A percentile compares a stretch with the other conserved stretches of the same genome.
phyloP scores from a whole-genome alignment of 108 stramenopile species.

The Skeletonema costatum region DNA sequence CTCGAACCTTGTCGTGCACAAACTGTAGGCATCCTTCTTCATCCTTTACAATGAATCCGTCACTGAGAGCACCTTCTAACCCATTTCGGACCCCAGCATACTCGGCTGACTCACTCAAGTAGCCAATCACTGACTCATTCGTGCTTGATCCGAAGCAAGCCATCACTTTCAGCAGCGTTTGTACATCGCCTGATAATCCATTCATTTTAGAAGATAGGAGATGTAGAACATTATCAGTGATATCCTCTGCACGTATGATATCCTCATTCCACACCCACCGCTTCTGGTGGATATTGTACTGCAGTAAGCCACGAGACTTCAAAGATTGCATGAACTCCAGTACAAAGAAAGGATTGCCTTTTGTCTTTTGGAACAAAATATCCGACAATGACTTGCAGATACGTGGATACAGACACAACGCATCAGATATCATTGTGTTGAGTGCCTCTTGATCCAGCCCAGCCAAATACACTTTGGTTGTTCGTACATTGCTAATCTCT shows the following conservation, averaged over 20 bases:
- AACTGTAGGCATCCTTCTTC: not conserved
- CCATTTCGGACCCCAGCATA: constrained; percentile 1
- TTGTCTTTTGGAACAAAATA: constrained; percentile 30
- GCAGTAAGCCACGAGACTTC: constrained; percentile 6
- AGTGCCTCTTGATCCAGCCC: too few relatives aligned
- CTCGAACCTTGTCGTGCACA: too few relatives aligned
- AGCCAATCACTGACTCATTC: constrained; percentile 2
- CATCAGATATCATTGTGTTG: not conserved
- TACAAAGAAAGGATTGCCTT: constrained; percentile 34
- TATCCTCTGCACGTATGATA: too few relatives aligned
- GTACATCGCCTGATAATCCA: constrained; percentile 8
- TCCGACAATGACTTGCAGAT: constrained; percentile 21
- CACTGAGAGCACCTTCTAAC: constrained; percentile 12
- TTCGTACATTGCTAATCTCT: constrained; percentile 3
- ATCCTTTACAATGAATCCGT: constrained; percentile 28
- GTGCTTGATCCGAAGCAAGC: constrained; percentile 44
- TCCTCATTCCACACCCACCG: too few relatives aligned
- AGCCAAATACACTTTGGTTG: not conserved
- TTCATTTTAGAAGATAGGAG: not conserved
- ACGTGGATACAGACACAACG: constrained; percentile 26
- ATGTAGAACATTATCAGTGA: too few relatives aligned
- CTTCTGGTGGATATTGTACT: constrained; percentile 13
- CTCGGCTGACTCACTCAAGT: not conserved
- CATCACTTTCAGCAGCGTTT: constrained; percentile 24
- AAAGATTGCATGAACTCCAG: constrained; percentile 28